Base-by-base conservation (phyloP, 306 rosid species). In the Malus orientalis region DNA sequence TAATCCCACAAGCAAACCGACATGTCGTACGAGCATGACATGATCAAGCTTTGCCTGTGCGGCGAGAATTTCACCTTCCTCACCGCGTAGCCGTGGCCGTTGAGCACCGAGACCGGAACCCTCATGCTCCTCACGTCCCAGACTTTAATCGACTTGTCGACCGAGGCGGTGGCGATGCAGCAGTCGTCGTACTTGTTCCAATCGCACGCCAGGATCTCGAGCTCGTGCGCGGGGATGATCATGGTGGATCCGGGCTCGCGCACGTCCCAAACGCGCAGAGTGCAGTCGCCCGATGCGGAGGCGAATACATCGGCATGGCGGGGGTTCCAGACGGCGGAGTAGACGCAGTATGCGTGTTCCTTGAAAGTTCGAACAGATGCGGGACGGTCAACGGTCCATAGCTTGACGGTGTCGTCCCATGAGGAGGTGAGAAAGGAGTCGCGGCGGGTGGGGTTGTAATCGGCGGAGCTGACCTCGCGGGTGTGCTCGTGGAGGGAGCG, bases 131-230 rank as follows among this genome's bases (percentile, higher is more conserved):
- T 77, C 16, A 95, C 93, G 80, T 95, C 97, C 99, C 99, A 95
- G 3, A 95, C 90, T 86, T 88, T 90, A 16, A 95, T 77, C 0
- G 90, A 83, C 83, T 95, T 95, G 71, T 95, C 99, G 4, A 95
- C 97, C 0, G 96, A 95, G 3, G 96, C 93, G 0, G 93, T 90
- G 11, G 92, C 92, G 14, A 95, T 81, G 8, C 85, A 49, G 63
- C 97, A 94, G 15, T 95, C 98, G 62, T 95, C 96, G 63, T 95
- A 95, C 85, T 95, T 92, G 74, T 89, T 95, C 97, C 97, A 95
- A 49, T 95, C 98, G 69, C 97, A 89, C 0, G 92, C 61, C 3
- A 92, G 76, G 23, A 95, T 85, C 81, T 92, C 97, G 23, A 79
- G 81, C 3, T 95, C 97, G 53, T 95, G 97, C 0, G 88, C 97